Evolutionary conservation across 768 basidiomycete genomes (phyloP).

Genomic region (Gymnopilus dilepis): DNA sequence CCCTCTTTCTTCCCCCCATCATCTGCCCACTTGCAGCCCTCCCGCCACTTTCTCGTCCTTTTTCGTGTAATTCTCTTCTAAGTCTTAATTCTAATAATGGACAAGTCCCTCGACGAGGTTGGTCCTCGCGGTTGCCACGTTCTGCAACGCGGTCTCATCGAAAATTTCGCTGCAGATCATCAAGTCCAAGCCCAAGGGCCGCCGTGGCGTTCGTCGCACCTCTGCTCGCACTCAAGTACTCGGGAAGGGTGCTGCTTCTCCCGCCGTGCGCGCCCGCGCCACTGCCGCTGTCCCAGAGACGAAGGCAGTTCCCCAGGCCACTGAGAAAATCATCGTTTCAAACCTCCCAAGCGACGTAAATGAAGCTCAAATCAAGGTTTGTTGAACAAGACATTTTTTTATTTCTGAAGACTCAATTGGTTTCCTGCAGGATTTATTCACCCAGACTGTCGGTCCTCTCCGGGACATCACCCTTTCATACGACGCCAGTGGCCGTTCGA

Average conservation of each 20-base stretch:
- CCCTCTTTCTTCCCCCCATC: constrained; percentile 41
- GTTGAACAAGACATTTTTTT: constrained; percentile 26
- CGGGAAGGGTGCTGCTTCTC: constrained; percentile 54
- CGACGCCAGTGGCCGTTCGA: constrained; percentile 84
- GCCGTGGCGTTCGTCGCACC: constrained; percentile 40
- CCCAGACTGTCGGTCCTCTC: constrained; percentile 86
- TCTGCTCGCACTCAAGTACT: constrained; percentile 64
- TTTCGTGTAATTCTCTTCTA: constrained; percentile 11
- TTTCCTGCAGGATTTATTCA: constrained; percentile 82
- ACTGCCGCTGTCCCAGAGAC: constrained; percentile 42
- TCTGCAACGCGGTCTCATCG: constrained; percentile 28
- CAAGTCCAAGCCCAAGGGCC: constrained; percentile 60
- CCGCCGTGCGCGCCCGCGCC: constrained; percentile 57
- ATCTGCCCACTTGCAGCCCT: constrained; percentile 26
- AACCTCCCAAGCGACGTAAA: constrained; percentile 94
- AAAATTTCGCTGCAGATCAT: constrained; percentile 59
- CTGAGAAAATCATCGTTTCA: constrained; percentile 95
- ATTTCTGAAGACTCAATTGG: background rate
- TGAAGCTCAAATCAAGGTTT: constrained; percentile 90
- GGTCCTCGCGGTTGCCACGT: constrained; percentile 35
- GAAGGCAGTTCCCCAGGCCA: constrained; percentile 48
- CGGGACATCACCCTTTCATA: constrained; percentile 86
- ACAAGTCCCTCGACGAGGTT: constrained; percentile 86
- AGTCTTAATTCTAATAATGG: constrained; percentile 51
- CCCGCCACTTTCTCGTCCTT: constrained; percentile 18